Conservation (phyloP, 1,284 basidiomycete genomes). For the Microbotryum saponariae region DNA sequence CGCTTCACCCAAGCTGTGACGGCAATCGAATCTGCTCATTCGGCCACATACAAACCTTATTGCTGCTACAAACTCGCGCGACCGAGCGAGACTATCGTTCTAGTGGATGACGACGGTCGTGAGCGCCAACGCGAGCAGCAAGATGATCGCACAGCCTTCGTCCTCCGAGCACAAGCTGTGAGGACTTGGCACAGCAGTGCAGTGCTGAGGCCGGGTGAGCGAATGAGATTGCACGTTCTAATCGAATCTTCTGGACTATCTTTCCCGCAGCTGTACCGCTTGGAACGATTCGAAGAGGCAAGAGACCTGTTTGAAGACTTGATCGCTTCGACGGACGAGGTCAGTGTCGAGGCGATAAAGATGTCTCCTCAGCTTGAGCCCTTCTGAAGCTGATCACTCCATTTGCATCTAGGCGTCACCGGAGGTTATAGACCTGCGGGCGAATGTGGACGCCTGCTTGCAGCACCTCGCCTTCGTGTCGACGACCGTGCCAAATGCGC, state of each 20-base stretch:
- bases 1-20: slow-evolving; percentile 15
- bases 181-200: slow-evolving; percentile 22
- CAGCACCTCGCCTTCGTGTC: slow-evolving; percentile 30
- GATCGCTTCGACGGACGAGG: slow-evolving; percentile 27
- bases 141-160: slow-evolving; percentile 16
- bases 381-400: neutral
- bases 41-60: slow-evolving; percentile 9
- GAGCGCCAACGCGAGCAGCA: too few species aligned
- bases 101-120: too few species aligned
- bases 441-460: slow-evolving; percentile 25
- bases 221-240: neutral
- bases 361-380: too few species aligned
- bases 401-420: slow-evolving; percentile 30
- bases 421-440: slow-evolving; percentile 32
- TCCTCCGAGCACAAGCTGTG: slow-evolving; percentile 34
- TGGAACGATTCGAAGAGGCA: slow-evolving; percentile 26
- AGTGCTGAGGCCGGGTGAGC: slow-evolving; percentile 1
- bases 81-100: neutral
- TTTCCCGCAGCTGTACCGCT: slow-evolving; percentile 30
- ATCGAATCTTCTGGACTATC: neutral
- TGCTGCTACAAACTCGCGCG: slow-evolving; percentile 33
- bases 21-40: neutral
- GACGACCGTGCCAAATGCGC: slow-evolving; percentile 14
- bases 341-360: neutral
- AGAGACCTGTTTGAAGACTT: slow-evolving; percentile 33